A percentile compares a stretch with the other conserved stretches of the same genome.
Evolutionary conservation across 2,329 filamentous ascomycete genomes (phyloP).

Genomic region (Lasiodiplodia hormozganensis): DNA sequence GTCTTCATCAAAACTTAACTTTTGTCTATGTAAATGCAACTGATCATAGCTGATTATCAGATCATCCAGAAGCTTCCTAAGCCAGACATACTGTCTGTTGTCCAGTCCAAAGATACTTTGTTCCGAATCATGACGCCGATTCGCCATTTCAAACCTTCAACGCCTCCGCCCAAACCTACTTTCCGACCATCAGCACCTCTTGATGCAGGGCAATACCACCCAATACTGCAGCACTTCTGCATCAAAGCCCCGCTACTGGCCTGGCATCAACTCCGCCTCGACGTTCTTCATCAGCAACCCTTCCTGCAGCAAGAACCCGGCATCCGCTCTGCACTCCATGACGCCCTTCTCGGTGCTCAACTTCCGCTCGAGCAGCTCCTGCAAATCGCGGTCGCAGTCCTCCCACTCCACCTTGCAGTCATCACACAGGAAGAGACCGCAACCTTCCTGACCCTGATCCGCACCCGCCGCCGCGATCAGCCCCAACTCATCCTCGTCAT

Average conservation of each 20-base stretch:
- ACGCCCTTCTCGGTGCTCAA: constrained; percentile 12
- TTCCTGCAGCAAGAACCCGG: constrained; percentile 12
- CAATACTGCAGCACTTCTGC: neutral
- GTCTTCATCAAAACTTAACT: no score
- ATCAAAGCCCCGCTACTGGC: neutral
- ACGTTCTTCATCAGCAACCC: constrained; percentile 18
- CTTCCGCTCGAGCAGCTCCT: constrained; percentile 22
- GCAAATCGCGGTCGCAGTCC: constrained; percentile 30
- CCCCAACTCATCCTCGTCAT: constrained; percentile 27
- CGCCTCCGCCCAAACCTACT: no score
- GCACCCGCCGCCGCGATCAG: constrained; percentile 15
- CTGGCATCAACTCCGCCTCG: neutral
- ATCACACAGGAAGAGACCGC: constrained; percentile 39
- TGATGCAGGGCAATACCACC: no score
- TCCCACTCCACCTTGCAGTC: constrained; percentile 34
- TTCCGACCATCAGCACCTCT: no score
- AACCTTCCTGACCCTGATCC: constrained; percentile 32
- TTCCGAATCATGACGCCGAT: no score
- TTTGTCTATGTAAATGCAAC: no score
- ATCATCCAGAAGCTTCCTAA: no score
- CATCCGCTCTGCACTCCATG: constrained; percentile 12
- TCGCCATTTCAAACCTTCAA: no score
- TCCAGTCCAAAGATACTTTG: no score
- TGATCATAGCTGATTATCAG: no score
- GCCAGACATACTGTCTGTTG: no score